These are phyloP conservation scores for Digitaria exilis DNA, from an alignment of 202 grass and related monocot species.

Conservation along the genomic window DNA sequence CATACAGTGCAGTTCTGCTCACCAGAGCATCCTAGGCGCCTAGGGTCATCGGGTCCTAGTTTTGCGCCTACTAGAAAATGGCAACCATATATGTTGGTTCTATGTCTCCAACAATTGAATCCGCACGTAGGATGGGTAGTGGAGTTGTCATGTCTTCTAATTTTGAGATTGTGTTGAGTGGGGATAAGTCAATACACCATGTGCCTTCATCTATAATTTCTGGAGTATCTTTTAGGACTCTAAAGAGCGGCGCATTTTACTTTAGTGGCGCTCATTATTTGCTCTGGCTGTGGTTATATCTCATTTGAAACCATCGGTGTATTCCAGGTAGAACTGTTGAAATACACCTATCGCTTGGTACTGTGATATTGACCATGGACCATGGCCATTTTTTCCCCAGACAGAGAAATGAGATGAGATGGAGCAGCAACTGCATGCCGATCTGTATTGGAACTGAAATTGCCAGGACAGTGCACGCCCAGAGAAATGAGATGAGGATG, in stretches of 20 bases:
- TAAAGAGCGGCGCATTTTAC: no score
- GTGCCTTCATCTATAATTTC: no score
- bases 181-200: no score
- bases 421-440: neutral
- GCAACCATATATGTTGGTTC: neutral
- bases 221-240: no score
- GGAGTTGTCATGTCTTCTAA: neutral
- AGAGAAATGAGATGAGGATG: constrained; percentile 29
- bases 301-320: neutral
- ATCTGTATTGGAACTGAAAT: constrained; percentile 12
- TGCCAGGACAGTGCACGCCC: constrained; percentile 5
- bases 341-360: neutral
- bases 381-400: neutral
- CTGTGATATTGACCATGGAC: neutral
- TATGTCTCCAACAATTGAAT: neutral
- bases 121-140: neutral
- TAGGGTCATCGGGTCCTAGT: no score
- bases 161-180: no score
- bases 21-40: no score
- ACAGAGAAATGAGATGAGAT: neutral
- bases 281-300: neutral
- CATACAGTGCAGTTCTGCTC: no score
- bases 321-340: neutral
- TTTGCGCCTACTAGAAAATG: no score
- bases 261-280: no score